phyloP scores from a whole-genome alignment of 177 flowering plant species.

The Vitis hybrid region DNA sequence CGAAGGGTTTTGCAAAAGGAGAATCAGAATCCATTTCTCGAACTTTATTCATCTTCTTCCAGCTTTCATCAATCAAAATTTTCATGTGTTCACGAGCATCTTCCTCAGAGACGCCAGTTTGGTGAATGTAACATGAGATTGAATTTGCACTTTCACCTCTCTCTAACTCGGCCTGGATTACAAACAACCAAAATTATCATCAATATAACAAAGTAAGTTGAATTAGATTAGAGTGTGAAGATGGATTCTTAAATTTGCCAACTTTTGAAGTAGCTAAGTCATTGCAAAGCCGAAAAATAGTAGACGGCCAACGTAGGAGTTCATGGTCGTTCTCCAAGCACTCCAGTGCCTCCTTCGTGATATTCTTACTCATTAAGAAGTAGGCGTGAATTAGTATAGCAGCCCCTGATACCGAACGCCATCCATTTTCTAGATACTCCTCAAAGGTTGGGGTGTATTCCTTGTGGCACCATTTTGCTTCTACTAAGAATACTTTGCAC shows the following conservation, averaged over 20 bases:
- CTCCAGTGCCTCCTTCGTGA: constrained; percentile 14
- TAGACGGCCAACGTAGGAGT: constrained; percentile 26
- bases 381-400: constrained; percentile 19
- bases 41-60: constrained; percentile 34
- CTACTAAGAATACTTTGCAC: constrained; percentile 34
- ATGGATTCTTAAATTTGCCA: background rate
- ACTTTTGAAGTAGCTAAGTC: constrained; percentile 33
- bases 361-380: background rate
- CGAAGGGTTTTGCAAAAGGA: constrained; percentile 21
- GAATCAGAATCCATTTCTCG: background rate
- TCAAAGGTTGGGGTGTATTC: constrained; percentile 18
- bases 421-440: constrained; percentile 32
- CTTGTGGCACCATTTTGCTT: constrained; percentile 32
- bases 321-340: constrained; percentile 12
- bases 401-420: constrained; percentile 20
- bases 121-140: constrained; percentile 33
- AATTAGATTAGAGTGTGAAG: no score
- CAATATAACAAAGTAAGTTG: no score
- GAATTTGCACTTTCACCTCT: constrained; percentile 40
- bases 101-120: constrained; percentile 24
- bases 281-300: constrained; percentile 30
- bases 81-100: constrained; percentile 24
- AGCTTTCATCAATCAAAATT: constrained; percentile 20
- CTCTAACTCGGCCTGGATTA: constrained; percentile 28
- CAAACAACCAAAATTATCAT: background rate